These are phyloP conservation scores for Mrakia frigida DNA, from an alignment of 768 basidiomycete genomes.

Conservation along the genomic window DNA sequence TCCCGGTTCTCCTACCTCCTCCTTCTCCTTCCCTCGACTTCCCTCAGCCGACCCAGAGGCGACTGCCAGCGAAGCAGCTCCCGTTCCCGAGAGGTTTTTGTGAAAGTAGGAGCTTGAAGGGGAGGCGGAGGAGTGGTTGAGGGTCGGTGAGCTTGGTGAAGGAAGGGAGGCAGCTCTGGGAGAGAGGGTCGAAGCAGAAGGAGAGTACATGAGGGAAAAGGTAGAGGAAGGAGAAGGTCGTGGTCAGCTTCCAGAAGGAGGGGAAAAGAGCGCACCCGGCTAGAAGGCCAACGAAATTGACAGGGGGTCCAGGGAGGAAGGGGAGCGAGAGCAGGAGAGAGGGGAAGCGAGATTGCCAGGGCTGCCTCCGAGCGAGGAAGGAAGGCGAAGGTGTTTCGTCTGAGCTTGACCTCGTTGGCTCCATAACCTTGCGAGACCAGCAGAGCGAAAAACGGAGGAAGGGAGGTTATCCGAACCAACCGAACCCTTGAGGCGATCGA, in stretches of 20 bases:
- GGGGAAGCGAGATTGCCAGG: not conserved
- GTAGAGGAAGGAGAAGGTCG: not conserved
- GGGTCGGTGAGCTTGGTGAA: constrained; percentile 2
- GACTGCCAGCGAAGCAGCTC: not conserved
- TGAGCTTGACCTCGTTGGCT: no score
- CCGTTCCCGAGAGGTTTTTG: constrained; percentile 7
- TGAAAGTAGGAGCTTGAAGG: constrained; percentile 18
- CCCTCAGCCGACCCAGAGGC: not conserved
- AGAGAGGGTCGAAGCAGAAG: not conserved
- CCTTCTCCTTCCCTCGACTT: not conserved
- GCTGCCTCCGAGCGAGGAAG: not conserved
- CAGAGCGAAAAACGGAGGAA: no score
- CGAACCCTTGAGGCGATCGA: no score
- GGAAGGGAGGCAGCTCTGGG: constrained; percentile 19
- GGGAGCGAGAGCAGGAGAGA: not conserved
- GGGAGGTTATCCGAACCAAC: no score
- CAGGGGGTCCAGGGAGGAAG: not conserved
- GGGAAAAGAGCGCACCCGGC: not conserved
- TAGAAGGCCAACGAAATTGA: not conserved
- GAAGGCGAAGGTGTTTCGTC: not conserved
- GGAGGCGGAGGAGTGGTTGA: not conserved
- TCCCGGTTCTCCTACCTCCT: not conserved
- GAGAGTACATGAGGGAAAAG: not conserved
- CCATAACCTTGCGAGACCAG: no score
- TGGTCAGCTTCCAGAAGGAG: not conserved